Evolutionary conservation across 164 flowering plant genomes (phyloP), one percentile per base, ranked within the genome.

Genomic region (Berberis vulgaris): DNA sequence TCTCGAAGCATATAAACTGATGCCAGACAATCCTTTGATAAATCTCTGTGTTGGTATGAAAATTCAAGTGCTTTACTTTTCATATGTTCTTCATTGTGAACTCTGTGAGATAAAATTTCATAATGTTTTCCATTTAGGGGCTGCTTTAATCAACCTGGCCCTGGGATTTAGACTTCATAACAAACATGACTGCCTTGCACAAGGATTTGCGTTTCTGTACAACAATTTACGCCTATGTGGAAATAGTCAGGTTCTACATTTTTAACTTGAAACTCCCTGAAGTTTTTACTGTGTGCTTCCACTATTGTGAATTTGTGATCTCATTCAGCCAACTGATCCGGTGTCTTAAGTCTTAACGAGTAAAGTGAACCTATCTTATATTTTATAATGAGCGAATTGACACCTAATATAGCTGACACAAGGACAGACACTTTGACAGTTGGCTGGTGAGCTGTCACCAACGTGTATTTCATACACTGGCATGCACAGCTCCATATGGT

Each of bases 121-220:
- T n/a, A n/a, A n/a, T 45, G 9, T 5, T 43, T 12, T 49, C 7
- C 62, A 49, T 6, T 43, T 72, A 86, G 97, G 98, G 41, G 80
- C 91, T 72, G 78, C 96, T 60, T 81, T 92, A 59, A 79, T 92
- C 69, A 92, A 88, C 76, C 73, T 92, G 59, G 86, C 90, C 40
- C 92, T 87, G 64, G 91, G 91, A 49, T 78, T 77, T 65, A 79
- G 98, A 77, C 83, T 92, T 67, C 86, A 80, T 57, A 85, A 89
- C 77, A 88, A 80, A 77, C 86, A 87, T 68, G 86, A 81, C 56
- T 82, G 90, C 73, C 57, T 89, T 53, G 73, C 77, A 54, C 98
- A 92, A 73, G 98, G 96, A 45, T 76, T 92, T 50, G 83, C 96
- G 41, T 92, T 92, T 64, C 93, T 88, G 54, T 78, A 77, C 77